These are phyloP conservation scores for Ophiocordyceps robertsii DNA, from an alignment of 2,329 filamentous ascomycete species.

Conservation along the genomic window DNA sequence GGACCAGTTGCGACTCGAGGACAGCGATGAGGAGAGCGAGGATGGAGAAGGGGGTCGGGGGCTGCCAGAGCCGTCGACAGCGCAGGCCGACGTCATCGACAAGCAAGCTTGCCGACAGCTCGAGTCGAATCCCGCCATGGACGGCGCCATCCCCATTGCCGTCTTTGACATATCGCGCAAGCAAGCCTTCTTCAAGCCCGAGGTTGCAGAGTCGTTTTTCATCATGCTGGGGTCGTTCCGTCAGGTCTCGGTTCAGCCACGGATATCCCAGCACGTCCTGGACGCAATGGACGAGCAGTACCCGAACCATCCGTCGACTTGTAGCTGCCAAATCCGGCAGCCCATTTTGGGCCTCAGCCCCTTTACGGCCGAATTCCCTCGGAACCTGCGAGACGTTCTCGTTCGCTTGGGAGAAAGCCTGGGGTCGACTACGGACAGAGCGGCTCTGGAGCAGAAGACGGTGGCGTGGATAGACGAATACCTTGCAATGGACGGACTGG, in stretches of 20 bases:
- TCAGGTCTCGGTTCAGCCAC: conserved; percentile 47
- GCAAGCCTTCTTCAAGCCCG: conserved; percentile 55
- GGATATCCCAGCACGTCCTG: conserved; percentile 62
- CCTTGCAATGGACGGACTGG: conserved; percentile 33
- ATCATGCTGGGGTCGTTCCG: conserved; percentile 61
- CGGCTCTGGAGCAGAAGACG: conserved; percentile 33
- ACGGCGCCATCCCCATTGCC: conserved; percentile 84
- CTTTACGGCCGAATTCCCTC: conserved; percentile 57
- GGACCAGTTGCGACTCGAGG: conserved; percentile 28
- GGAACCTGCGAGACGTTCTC: conserved; percentile 53
- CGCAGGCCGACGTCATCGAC: conserved; percentile 29
- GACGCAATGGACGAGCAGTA: conserved; percentile 45
- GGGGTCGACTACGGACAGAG: conserved; percentile 30
- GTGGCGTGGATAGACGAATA: conserved; percentile 41
- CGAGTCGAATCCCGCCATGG: conserved; percentile 67
- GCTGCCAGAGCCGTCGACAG: conserved; percentile 29
- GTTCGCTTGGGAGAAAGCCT: conserved; percentile 41
- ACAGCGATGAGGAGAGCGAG: conserved; percentile 31
- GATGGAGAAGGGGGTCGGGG: conserved; percentile 30
- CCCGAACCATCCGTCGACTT: conserved; percentile 47
- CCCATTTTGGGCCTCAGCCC: conserved; percentile 53
- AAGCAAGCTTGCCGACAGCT: conserved; percentile 36
- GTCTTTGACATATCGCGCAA: conserved; percentile 81
- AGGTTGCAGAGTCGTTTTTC: conserved; percentile 65
- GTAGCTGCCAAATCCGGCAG: conserved; percentile 58